Evolutionary conservation across 2,329 filamentous ascomycete genomes (phyloP).

Genomic region (Sphaerulina populicola): DNA sequence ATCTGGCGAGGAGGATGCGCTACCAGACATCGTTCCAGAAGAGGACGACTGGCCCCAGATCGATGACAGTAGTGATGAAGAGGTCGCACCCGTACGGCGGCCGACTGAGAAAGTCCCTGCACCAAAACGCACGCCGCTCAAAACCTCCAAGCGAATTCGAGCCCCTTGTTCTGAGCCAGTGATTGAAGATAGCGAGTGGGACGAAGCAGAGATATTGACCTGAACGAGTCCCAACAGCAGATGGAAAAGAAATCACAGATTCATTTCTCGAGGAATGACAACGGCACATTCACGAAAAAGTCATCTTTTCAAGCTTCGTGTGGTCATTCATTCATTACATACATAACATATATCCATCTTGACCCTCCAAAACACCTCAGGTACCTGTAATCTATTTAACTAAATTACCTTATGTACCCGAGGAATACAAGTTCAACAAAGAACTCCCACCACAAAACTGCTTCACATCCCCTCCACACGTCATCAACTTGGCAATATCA

Average conservation of each 20-base stretch:
- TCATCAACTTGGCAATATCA: slow-evolving; percentile 19
- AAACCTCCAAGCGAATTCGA: slow-evolving; percentile 29
- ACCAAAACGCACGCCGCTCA: slow-evolving; percentile 8
- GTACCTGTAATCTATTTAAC: too few relatives aligned
- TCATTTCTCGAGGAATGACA: too few relatives aligned
- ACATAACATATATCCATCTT: too few relatives aligned
- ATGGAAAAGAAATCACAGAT: too few relatives aligned
- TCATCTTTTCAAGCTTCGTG: too few relatives aligned
- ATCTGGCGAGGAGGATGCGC: slow-evolving; percentile 20
- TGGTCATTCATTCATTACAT: too few relatives aligned
- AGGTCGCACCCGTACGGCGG: slow-evolving; percentile 9
- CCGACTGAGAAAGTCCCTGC: slow-evolving; percentile 8
- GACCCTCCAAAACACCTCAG: too few relatives aligned
- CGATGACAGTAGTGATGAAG: slow-evolving; percentile 26
- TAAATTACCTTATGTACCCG: slow-evolving; percentile 6
- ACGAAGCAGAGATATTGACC: slow-evolving; percentile 41
- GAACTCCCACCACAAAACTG: slow-evolving; percentile 28
- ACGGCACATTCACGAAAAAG: too few relatives aligned
- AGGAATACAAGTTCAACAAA: slow-evolving; percentile 31
- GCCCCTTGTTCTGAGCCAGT: slow-evolving; percentile 28
- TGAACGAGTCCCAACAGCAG: slow-evolving; percentile 5
- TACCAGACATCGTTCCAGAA: slow-evolving; percentile 10
- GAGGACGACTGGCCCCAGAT: slow-evolving; percentile 31
- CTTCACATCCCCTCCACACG: slow-evolving; percentile 25
- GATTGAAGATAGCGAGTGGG: slow-evolving; percentile 51